Evolutionary conservation across 192 early-diverging fungal species (phyloP), one percentile per base, ranked within the genome.

Genomic region (Coemansia sp.): DNA sequence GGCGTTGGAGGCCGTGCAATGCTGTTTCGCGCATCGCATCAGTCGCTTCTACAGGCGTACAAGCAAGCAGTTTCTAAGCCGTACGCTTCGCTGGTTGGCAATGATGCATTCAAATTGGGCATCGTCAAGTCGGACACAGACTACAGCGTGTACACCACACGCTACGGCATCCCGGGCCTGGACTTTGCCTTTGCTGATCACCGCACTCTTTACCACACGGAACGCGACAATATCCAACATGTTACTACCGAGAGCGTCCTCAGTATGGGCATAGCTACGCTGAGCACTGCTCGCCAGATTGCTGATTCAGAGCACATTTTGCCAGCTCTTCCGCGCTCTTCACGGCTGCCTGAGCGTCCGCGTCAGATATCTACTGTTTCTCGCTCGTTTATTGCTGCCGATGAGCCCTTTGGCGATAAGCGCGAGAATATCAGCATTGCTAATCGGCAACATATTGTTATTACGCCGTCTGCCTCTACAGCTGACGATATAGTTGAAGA

Each of bases 1-100:
- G 87, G 89, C 42, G 87, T 86, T 22, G 89, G 89, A 19, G 89
- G 89, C 20, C 85, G 86, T 46, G 85, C 87, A 15, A 69, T 85
- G 51, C 65, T 90, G 20, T 90, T 89, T 74, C 85, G 89, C 34
- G 81, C 82, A 34, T 82, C 84, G 11, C 69, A 79, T 25, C 78
- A 83, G 11, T 38, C 47, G 37, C 73, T 81, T 59, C 60, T 81
- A 5, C 50, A 34, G 6, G 73, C 73, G 8, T 76, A 82, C 62
- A 64, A 58, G 42, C 64, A 68, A 12, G 70, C 73, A 0, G 74
- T 64, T 15, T 71, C 69, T n/a, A 48, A 66, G 31, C 84, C 86
- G 7, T 82, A 84, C 42, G 86, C 83, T 14, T 85, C 84, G 56
- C 83, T 87, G 20, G 66, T 90, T 46, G 89, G 89, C 44, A 89